Percentiles rank a stretch among this genome's conserved stretches.
phyloP scores from a whole-genome alignment of 2,329 filamentous ascomycete species.

The Iodosphaeria phyllophila region DNA sequence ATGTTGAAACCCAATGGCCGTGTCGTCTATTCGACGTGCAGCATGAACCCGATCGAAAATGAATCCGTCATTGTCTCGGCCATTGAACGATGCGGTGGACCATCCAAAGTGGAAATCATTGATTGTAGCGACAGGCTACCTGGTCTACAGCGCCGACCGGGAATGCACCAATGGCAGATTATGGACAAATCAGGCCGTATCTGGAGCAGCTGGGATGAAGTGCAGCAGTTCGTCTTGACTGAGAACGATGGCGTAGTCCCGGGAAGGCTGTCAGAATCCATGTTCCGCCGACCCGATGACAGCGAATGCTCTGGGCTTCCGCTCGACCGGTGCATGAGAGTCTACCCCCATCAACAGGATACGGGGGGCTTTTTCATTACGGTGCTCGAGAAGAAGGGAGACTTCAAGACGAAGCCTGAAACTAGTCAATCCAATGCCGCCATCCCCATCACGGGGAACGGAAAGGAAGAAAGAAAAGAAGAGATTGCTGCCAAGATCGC shows the following conservation, averaged over 20 bases:
- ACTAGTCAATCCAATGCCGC: constrained; percentile 25
- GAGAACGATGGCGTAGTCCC: constrained; percentile 40
- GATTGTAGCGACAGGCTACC: constrained; percentile 68
- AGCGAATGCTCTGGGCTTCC: constrained; percentile 45
- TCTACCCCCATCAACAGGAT: constrained; percentile 90
- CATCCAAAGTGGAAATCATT: constrained; percentile 62
- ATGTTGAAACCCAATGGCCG: constrained; percentile 90
- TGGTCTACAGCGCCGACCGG: constrained; percentile 55
- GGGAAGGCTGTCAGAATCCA: constrained; percentile 53
- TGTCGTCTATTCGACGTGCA: constrained; percentile 96
- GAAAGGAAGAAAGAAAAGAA: constrained; percentile 6
- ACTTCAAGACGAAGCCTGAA: constrained; percentile 64
- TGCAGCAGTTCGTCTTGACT: constrained; percentile 47
- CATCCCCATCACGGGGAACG: constrained; percentile 5
- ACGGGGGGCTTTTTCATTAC: constrained; percentile 97
- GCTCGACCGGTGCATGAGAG: constrained; percentile 76
- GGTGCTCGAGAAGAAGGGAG: constrained; percentile 77
- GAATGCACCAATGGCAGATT: constrained; percentile 69
- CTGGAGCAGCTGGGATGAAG: constrained; percentile 68
- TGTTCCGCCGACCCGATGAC: constrained; percentile 54
- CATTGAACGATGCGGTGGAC: constrained; percentile 75
- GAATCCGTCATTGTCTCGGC: constrained; percentile 80
- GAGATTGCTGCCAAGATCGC: constrained; percentile 10
- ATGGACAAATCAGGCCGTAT: constrained; percentile 72
- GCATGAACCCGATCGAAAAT: constrained; percentile 96